These are phyloP conservation scores for Ajuga reptans DNA, from an alignment of 305 asterid species.

Conservation along the genomic window DNA sequence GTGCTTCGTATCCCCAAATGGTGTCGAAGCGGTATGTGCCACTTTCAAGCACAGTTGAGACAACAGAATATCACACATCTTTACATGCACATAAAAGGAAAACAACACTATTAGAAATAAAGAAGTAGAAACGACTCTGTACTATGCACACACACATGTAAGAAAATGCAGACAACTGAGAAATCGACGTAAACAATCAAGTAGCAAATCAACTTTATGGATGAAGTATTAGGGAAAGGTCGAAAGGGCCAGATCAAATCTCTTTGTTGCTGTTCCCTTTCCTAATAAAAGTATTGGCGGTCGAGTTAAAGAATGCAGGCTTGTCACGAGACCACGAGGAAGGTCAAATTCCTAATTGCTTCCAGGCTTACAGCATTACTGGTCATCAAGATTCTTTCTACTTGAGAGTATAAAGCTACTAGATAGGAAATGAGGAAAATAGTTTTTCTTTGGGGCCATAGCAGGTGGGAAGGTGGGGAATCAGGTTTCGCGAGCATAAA, in stretches of 20 bases:
- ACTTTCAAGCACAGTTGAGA: slow-evolving; percentile 95
- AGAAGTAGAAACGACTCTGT: slow-evolving; percentile 2
- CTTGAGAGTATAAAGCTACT: not conserved
- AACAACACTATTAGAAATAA: slow-evolving; percentile 17
- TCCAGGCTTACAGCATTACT: slow-evolving; percentile 9
- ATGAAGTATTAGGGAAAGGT: not conserved
- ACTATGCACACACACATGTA: not conserved
- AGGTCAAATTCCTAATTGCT: not conserved
- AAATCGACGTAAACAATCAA: not conserved
- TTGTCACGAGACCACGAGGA: not conserved
- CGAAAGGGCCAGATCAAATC: not conserved
- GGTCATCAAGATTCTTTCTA: not conserved
- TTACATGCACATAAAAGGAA: slow-evolving; percentile 30
- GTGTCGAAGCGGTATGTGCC: slow-evolving; percentile 32
- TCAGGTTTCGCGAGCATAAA: not conserved
- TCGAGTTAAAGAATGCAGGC: slow-evolving; percentile 3
- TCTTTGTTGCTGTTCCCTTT: not conserved
- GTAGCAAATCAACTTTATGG: not conserved
- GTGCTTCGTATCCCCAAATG: slow-evolving; percentile 44
- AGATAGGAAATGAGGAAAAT: not conserved
- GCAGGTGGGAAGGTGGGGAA: not conserved
- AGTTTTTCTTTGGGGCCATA: not conserved
- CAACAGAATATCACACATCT: slow-evolving; percentile 95
- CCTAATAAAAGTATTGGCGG: slow-evolving; percentile 4
- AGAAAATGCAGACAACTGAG: slow-evolving; percentile 8